phyloP scores from a whole-genome alignment of 352 stramenopile species.

The Phytophthora cactorum region DNA sequence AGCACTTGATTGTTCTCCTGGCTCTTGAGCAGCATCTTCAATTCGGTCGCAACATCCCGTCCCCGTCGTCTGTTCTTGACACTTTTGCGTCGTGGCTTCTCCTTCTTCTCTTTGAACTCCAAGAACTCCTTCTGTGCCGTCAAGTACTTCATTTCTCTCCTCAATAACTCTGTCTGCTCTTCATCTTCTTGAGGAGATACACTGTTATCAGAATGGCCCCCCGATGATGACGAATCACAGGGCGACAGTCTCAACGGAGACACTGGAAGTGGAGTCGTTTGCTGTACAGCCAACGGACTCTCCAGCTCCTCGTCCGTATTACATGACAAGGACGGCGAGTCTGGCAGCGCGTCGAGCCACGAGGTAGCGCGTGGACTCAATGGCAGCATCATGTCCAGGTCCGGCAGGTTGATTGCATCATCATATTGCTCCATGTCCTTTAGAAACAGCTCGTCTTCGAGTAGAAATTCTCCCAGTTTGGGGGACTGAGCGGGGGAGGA shows the following conservation, averaged over 20 bases:
- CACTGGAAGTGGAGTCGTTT: conserved; percentile 13
- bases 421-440: conserved; percentile 12
- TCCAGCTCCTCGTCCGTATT: conserved; percentile 37
- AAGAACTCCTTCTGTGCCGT: conserved; percentile 71
- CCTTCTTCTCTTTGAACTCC: conserved; percentile 48
- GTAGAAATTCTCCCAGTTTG: conserved; percentile 40
- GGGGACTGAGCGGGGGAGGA: neutral
- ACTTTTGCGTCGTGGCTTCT: conserved; percentile 29
- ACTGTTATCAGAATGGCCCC: conserved; percentile 9
- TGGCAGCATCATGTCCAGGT: conserved; percentile 54
- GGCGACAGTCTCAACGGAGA: conserved; percentile 30
- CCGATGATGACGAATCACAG: conserved; percentile 27
- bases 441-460: conserved; percentile 48
- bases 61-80: conserved; percentile 52
- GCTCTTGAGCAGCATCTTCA: conserved; percentile 44
- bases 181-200: conserved; percentile 20
- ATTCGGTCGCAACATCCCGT: conserved; percentile 23
- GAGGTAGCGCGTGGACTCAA: conserved; percentile 35
- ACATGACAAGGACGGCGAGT: conserved; percentile 20
- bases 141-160: conserved; percentile 67
- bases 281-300: conserved; percentile 20
- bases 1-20: conserved; percentile 53
- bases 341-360: conserved; percentile 34
- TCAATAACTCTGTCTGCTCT: conserved; percentile 50
- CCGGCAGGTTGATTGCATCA: conserved; percentile 42